Evolutionary conservation across 2,329 filamentous ascomycete species (phyloP).

Genomic region (Aspergillus ustus): DNA sequence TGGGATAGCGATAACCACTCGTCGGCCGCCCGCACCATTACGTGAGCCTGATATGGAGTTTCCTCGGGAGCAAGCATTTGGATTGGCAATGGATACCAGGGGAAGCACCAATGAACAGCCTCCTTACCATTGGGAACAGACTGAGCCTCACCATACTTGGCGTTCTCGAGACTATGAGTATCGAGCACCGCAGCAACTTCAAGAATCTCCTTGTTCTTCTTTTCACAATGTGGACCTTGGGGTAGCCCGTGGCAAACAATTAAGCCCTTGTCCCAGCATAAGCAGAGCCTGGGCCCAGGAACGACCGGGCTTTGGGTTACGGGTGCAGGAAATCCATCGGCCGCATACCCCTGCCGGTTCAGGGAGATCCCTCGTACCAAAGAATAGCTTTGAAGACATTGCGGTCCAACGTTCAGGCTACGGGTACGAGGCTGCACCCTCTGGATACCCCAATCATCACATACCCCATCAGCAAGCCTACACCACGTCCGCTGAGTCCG

Average conservation of each 20-base stretch:
- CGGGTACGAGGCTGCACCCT: not conserved
- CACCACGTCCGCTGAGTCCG: constrained; percentile 23
- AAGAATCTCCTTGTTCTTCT: constrained; percentile 6
- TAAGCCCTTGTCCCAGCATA: constrained; percentile 15
- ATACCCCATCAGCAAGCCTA: constrained; percentile 9
- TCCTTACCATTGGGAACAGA: constrained; percentile 3
- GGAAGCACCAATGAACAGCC: constrained; percentile 2
- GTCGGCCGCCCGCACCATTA: constrained; percentile 8
- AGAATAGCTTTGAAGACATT: constrained; percentile 10
- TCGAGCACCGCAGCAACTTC: constrained; percentile 13
- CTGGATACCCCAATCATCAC: constrained; percentile 17
- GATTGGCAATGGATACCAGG: constrained; percentile 8
- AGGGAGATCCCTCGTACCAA: constrained; percentile 2
- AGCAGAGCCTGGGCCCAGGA: constrained; percentile 8
- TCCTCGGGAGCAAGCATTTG: constrained; percentile 10
- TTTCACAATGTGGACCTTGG: constrained; percentile 14
- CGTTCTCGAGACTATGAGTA: constrained; percentile 16
- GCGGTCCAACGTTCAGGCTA: constrained; percentile 1
- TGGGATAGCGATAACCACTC: constrained; percentile 15
- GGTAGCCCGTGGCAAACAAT: constrained; percentile 4
- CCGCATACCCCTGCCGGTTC: constrained; percentile 4
- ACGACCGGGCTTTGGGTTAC: not conserved
- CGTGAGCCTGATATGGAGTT: constrained; percentile 8
- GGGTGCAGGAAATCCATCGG: constrained; percentile 13
- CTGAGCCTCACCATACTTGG: constrained; percentile 11